A percentile compares a stretch with the other conserved stretches of the same genome.
These are phyloP conservation scores for Pythium aristosporum DNA, from an alignment of 352 stramenopile genomes.

Conservation along the genomic window DNA sequence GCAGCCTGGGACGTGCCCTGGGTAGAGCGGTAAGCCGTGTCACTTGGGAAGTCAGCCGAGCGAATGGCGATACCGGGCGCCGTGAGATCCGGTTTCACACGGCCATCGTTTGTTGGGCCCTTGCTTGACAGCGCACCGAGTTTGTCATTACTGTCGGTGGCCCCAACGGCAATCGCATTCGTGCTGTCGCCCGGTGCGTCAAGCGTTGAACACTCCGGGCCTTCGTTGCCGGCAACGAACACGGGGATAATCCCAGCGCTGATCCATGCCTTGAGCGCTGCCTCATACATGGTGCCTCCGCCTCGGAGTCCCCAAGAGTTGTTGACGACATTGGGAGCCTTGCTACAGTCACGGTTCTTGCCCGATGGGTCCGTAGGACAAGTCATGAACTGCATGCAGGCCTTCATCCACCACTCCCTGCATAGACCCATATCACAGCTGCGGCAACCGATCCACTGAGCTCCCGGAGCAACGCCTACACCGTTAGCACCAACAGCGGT, in stretches of 20 bases:
- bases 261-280: constrained; percentile 23
- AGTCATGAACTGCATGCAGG: constrained; percentile 31
- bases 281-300: constrained; percentile 9
- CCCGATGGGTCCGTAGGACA: too few species aligned
- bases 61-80: constrained; percentile 12
- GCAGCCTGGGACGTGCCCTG: constrained; percentile 23
- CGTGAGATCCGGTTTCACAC: constrained; percentile 23
- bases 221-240: constrained; percentile 30
- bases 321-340: constrained; percentile 16
- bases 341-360: too few species aligned
- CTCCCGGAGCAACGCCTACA: too few species aligned
- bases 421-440: constrained; percentile 20
- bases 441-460: constrained; percentile 33
- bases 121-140: constrained; percentile 12
- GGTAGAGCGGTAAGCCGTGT: background rate
- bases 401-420: constrained; percentile 20
- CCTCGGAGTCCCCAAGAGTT: constrained; percentile 23
- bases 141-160: constrained; percentile 7
- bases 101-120: constrained; percentile 11
- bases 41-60: background rate
- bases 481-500: constrained; percentile 38
- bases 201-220: constrained; percentile 13
- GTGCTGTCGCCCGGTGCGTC: constrained; percentile 19
- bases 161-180: constrained; percentile 29
- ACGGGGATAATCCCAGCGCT: constrained; percentile 27